These are phyloP conservation scores for Beauveria caledonica DNA, from an alignment of 2,329 filamentous ascomycete genomes.

Conservation along the genomic window DNA sequence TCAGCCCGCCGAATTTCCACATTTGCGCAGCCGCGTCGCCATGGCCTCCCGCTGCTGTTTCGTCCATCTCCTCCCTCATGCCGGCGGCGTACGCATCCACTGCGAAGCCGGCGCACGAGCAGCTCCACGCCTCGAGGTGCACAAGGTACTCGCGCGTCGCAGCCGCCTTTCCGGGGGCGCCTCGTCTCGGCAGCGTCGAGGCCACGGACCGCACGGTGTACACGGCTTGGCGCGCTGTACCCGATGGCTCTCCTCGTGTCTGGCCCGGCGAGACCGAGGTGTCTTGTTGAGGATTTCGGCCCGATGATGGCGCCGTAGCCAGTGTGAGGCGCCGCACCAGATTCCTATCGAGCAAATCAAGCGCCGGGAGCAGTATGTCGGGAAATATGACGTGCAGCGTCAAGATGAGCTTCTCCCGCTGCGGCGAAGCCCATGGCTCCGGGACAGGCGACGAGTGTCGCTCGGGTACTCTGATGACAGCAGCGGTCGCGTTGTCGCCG, in stretches of 20 bases:
- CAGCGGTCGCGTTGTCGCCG: conserved; percentile 2
- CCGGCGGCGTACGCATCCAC: conserved; percentile 55
- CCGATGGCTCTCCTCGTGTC: background rate
- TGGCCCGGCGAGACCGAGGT: conserved; percentile 20
- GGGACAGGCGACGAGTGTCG: background rate
- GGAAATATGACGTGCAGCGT: conserved; percentile 83
- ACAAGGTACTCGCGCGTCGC: conserved; percentile 54
- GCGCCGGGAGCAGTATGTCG: conserved; percentile 67
- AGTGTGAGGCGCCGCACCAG: conserved; percentile 52
- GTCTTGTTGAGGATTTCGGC: background rate
- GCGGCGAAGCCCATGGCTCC: conserved; percentile 15
- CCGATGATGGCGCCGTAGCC: background rate
- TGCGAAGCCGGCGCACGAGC: conserved; percentile 78
- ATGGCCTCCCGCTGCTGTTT: background rate
- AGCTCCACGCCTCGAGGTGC: conserved; percentile 71
- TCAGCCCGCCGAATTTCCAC: conserved; percentile 44
- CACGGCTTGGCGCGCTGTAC: background rate
- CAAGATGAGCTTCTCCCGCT: conserved; percentile 52
- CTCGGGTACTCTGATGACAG: background rate
- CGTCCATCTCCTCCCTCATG: background rate
- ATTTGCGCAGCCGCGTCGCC: background rate
- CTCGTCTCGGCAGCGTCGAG: conserved; percentile 19
- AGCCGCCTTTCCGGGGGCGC: background rate
- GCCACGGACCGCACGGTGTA: conserved; percentile 15
- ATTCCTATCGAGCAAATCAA: conserved; percentile 77